phyloP scores from a whole-genome alignment of 192 early-diverging fungal genomes.

The Podochytrium sp. region DNA sequence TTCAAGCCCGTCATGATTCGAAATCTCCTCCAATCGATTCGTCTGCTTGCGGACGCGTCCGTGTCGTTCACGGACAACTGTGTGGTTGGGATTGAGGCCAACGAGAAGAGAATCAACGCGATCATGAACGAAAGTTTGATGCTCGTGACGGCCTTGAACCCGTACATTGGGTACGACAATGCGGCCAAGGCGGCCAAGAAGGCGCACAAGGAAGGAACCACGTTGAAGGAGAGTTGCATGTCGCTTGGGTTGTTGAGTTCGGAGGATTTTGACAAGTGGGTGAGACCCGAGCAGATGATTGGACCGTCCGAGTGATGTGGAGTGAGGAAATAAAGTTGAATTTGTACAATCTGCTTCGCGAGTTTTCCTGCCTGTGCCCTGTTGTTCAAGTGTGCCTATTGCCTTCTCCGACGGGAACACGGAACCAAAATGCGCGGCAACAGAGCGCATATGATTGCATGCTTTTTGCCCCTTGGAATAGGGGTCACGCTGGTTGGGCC shows the following conservation, averaged over 20 bases:
- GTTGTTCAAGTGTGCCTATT: too few relatives aligned
- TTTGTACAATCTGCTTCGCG: too few relatives aligned
- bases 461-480: too few relatives aligned
- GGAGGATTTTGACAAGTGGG: slow-evolving; percentile 96
- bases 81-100: slow-evolving; percentile 91
- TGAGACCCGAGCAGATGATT: slow-evolving; percentile 78
- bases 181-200: slow-evolving; percentile 97
- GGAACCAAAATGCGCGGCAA: too few relatives aligned
- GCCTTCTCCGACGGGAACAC: too few relatives aligned
- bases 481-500: too few relatives aligned
- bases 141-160: slow-evolving; percentile 99
- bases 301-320: slow-evolving; percentile 46
- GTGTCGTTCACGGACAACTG: slow-evolving; percentile 96
- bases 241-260: slow-evolving; percentile 81
- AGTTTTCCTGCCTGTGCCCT: too few relatives aligned
- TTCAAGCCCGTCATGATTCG: slow-evolving; percentile 99
- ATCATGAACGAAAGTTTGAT: slow-evolving; percentile 93
- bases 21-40: slow-evolving; percentile 94
- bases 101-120: slow-evolving; percentile 85
- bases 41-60: slow-evolving; percentile 83
- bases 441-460: too few relatives aligned
- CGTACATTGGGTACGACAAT: slow-evolving; percentile 85
- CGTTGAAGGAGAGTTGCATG: slow-evolving; percentile 92
- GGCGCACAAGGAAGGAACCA: slow-evolving; percentile 90
- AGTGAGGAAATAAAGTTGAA: too few relatives aligned